Base-by-base conservation (phyloP, 1,284 basidiomycete species). In the Phellopilus nigrolimitatus region DNA sequence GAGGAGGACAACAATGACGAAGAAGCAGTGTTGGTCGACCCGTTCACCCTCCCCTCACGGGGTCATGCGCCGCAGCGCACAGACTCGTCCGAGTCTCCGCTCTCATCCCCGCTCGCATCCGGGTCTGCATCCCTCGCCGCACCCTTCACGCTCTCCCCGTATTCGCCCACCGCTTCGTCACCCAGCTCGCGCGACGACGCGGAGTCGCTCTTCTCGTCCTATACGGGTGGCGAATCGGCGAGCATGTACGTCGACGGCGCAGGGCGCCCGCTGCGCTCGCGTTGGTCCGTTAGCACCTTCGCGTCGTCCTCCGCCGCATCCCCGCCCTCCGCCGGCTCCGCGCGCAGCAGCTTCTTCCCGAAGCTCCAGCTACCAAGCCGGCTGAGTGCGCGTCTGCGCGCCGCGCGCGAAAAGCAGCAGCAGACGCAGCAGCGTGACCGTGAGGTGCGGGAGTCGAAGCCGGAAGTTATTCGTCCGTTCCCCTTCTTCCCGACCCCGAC, bases 401-500 rank as follows among this genome's bases (percentile, higher is more conserved):
- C 37, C 5, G 17, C 44, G 15, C 44, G 38, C 21, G 45, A 47
- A 3, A 31, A n/a, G 13, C 6, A 28, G 19, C 46, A 54, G 31
- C 47, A 49, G 27, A 27, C 17, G 19, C 31, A 34, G 19, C 33
- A 47, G 3, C 17, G n/a, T 6, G 47, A 48, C 9, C 38, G 38
- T 17, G 48, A 41, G 25, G 17, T 24, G 24, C 31, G 25, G n/a
- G 38, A 30, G 34, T 34, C 25, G 13, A 22, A 49, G 40, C 46
- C 52, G 13, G 37, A 37, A 17, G 36, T 34, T 7, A 31, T 41
- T 13, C 39, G 38, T 3, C 40, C 40, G 30, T 49, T 38, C 28
- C 52, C 52, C 22, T 54, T 54, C 47, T 54, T 54, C 52, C 52
- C 52, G 4, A 48, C 39, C 7, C 52, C 52, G n/a, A 43, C 39